Percentiles rank a stretch among this genome's conserved stretches.
Conservation (phyloP, 78 protist genomes). For the Speleostelium caveatum region DNA sequence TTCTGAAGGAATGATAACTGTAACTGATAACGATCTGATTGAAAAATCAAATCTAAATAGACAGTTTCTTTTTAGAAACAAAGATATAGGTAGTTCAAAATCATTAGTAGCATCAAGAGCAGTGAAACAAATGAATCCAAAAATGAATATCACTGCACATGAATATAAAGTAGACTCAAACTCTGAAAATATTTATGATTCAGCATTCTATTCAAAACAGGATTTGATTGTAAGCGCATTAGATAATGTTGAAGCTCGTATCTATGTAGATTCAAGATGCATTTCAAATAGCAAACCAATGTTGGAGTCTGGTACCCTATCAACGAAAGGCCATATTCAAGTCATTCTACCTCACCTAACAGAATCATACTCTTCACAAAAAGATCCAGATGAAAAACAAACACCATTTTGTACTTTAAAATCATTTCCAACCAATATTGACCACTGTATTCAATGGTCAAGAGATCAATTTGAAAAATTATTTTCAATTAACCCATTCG, state of each 20-base stretch:
- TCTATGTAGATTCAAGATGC: constrained; percentile 94
- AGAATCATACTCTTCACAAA: constrained; percentile 64
- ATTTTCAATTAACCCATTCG: constrained; percentile 83
- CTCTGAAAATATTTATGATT: constrained; percentile 87
- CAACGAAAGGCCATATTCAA: constrained; percentile 97
- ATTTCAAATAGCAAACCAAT: constrained; percentile 92
- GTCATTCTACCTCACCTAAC: constrained; percentile 76
- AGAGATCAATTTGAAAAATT: constrained; percentile 93
- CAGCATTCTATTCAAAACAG: constrained; percentile 87
- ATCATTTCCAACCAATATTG: constrained; percentile 96
- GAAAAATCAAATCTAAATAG: constrained; percentile 96
- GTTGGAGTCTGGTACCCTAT: constrained; percentile 98
- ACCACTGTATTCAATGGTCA: constrained; percentile 97
- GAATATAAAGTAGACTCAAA: constrained; percentile 87
- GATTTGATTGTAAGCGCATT: constrained; percentile 94
- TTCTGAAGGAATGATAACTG: constrained; percentile 71
- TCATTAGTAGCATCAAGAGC: constrained; percentile 93
- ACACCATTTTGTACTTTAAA: constrained; percentile 98
- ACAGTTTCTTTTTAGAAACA: constrained; percentile 97
- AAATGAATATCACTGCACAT: constrained; percentile 54
- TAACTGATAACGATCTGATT: constrained; percentile 99
- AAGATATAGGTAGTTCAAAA: constrained; percentile 90
- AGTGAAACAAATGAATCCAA: constrained; percentile 91
- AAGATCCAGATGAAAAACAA: constrained; percentile 84
- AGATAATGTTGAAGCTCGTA: constrained; percentile 97